Base-by-base conservation (phyloP, 2,329 filamentous ascomycete species). In the Penicillium verrucosum region DNA sequence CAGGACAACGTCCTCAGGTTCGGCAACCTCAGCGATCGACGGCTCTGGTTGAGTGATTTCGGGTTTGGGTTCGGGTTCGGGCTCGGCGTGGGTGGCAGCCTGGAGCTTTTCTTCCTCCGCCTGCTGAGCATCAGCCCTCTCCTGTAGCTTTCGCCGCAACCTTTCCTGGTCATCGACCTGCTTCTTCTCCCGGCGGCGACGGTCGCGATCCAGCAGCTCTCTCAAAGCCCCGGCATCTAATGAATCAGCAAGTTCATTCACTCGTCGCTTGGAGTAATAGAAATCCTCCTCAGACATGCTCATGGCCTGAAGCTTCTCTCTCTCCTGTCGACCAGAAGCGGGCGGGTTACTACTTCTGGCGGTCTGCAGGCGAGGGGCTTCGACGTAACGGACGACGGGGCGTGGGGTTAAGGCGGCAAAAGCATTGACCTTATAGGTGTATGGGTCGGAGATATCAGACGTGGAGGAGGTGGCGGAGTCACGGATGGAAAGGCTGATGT, bases 151-250 rank as follows among this genome's bases (percentile, higher is more conserved):
- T 54, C 79, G 78, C 59, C 84, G 78, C 37, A 82, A 78, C 59
- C 73, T 82, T 67, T 88, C 85, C 64, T 84, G 85, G 66, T 92
- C 89, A 51, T 86, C 86, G 60, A 84, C 81, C 51, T 82, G 84
- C 74, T 89, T 92, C 70, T 86, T 85, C 63, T 96, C 90, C 62
- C 83, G 85, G 56, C 94, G 84, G 66, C 92, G 85, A 63, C 87
- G 82, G 68, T 99, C 94, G 58, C 94, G 82, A 66, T 99, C 94
- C 84, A 99, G 88, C 30, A 97, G 80, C 70, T 96, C 89, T 57
- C 93, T 84, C 38, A 99, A 73, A 65, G 91, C 92, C 51, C 88
- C 85, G 4, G 94, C 89, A 74, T 91, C 90, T 53, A 99, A 80
- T 57, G 90, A 88, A 69, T 97, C 89, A 23, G 92, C 94, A 43